These are phyloP conservation scores for Myotisia sp. DNA, from an alignment of 2,329 filamentous ascomycete species.

Conservation along the genomic window DNA sequence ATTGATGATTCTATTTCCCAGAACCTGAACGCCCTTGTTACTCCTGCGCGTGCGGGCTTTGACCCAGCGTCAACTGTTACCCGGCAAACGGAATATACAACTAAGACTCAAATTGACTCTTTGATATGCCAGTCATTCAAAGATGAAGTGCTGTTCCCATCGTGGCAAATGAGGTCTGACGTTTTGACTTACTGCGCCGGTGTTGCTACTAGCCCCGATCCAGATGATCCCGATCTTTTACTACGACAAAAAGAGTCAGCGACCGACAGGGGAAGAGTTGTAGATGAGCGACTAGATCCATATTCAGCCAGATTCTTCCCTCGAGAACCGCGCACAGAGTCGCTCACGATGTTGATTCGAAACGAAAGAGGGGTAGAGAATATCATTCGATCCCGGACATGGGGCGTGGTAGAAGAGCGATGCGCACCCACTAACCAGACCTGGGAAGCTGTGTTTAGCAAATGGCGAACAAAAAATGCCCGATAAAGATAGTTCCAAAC, in stretches of 20 bases:
- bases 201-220: slow-evolving; percentile 76
- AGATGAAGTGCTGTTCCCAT: slow-evolving; percentile 64
- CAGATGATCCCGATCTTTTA: slow-evolving; percentile 65
- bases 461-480: slow-evolving; percentile 41
- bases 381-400: slow-evolving; percentile 68
- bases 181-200: slow-evolving; percentile 79
- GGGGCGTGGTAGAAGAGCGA: slow-evolving; percentile 61
- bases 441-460: slow-evolving; percentile 52
- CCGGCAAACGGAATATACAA: slow-evolving; percentile 39
- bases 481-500: too few species aligned
- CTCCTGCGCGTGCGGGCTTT: slow-evolving; percentile 57
- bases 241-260: slow-evolving; percentile 56
- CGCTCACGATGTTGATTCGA: slow-evolving; percentile 53
- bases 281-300: slow-evolving; percentile 82
- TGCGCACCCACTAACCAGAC: slow-evolving; percentile 47
- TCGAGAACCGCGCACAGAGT: slow-evolving; percentile 62
- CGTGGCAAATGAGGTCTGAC: slow-evolving; percentile 71
- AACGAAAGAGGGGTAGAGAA: slow-evolving; percentile 60
- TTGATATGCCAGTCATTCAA: slow-evolving; percentile 58
- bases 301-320: slow-evolving; percentile 71
- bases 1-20: slow-evolving; percentile 91
- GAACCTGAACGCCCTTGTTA: slow-evolving; percentile 78
- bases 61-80: slow-evolving; percentile 63
- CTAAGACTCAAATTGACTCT: slow-evolving; percentile 42
- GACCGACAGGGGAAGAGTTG: slow-evolving; percentile 54